A percentile compares a stretch with the other conserved stretches of the same genome.
These are phyloP conservation scores for Amniculicola lignicola DNA, from an alignment of 495 filamentous ascomycete genomes.

Conservation along the genomic window DNA sequence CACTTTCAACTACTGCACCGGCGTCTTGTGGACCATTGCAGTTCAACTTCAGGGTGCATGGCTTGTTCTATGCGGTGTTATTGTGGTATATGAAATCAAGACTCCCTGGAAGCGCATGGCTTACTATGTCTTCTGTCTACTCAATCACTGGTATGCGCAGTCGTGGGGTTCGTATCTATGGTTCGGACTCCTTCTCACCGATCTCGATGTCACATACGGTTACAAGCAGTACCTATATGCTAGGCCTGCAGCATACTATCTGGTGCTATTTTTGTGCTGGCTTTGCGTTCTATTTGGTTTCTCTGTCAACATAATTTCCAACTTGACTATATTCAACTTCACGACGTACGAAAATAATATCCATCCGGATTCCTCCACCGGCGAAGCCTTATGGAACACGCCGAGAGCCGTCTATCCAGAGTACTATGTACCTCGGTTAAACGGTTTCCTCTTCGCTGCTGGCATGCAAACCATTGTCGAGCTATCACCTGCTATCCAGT, in stretches of 20 bases:
- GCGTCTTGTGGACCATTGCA: constrained; percentile 48
- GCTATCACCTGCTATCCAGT: constrained; percentile 39
- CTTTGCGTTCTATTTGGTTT: constrained; percentile 32
- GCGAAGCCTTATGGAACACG: constrained; percentile 36
- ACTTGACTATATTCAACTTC: constrained; percentile 37
- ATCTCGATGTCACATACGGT: constrained; percentile 46
- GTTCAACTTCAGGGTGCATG: constrained; percentile 46
- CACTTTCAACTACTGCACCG: constrained; percentile 47
- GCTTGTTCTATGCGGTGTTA: constrained; percentile 39
- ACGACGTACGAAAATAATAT: constrained; percentile 39
- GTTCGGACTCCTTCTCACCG: constrained; percentile 42
- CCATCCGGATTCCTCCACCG: constrained; percentile 41
- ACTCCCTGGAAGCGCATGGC: constrained; percentile 46
- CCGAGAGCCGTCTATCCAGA: constrained; percentile 35
- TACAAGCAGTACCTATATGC: constrained; percentile 40
- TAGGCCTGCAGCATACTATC: constrained; percentile 35
- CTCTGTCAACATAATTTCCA: constrained; percentile 36
- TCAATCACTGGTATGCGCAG: constrained; percentile 45
- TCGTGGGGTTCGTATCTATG: constrained; percentile 46
- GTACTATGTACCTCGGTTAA: constrained; percentile 45
- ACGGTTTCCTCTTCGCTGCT: constrained; percentile 42
- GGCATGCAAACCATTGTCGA: constrained; percentile 43
- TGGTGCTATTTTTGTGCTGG: constrained; percentile 32
- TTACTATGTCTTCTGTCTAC: constrained; percentile 43
- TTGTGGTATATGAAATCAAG: constrained; percentile 46